Conservation (phyloP, 495 filamentous ascomycete species). For the Podospora fimiseda region DNA sequence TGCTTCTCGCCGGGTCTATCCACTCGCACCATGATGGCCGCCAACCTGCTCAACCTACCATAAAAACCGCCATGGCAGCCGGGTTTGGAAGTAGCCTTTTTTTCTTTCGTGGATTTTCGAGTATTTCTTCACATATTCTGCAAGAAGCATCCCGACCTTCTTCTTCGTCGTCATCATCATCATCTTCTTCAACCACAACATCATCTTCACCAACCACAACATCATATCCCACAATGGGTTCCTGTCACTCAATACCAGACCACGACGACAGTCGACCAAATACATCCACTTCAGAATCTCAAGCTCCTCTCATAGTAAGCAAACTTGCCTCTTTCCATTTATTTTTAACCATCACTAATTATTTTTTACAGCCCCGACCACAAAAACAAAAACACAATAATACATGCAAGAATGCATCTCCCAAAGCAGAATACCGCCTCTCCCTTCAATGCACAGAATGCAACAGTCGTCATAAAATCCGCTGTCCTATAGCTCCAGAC, state of each 20-base stretch:
- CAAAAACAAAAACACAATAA: not conserved
- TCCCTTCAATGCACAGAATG: not conserved
- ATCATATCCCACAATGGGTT: not conserved
- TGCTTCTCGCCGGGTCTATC: not conserved
- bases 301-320: not conserved
- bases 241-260: not conserved
- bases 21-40: not conserved
- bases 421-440: not conserved
- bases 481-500: not conserved
- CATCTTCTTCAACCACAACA: not conserved
- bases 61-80: constrained; percentile 18
- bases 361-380: not conserved
- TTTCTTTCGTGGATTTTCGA: constrained; percentile 5
- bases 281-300: not conserved
- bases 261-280: not conserved
- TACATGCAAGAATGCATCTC: no score
- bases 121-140: constrained; percentile 9
- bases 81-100: constrained; percentile 16
- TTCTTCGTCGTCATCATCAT: not conserved
- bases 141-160: not conserved
- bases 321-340: not conserved
- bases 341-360: not conserved
- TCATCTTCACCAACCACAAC: not conserved
- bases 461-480: not conserved
- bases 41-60: not conserved